Base-by-base conservation (phyloP, 202 grass and related monocot genomes). In the Carex sylvatica region DNA sequence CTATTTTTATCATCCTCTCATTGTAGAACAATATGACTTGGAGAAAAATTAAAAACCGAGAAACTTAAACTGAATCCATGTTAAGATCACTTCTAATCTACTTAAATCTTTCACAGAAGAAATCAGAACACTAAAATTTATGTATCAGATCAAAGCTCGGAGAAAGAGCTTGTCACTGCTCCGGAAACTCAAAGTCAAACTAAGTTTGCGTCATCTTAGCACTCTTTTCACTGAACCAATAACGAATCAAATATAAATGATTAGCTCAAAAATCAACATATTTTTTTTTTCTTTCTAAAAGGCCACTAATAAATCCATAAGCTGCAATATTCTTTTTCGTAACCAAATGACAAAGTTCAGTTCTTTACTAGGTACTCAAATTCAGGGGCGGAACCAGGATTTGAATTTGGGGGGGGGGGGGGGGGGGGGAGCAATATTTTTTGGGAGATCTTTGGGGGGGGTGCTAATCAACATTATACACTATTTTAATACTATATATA, bases 1-100 rank as follows among this genome's bases (percentile, higher is more conserved):
- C 73, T 52, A 58, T 13, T 76, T 75, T 75, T 28, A 56, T 76
- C 72, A 55, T 30, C 30, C 12, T 64, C 35, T 83, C n/a, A 54
- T 84, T 73, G 52, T 68, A 46, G 10, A 54, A 55, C 47, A 55
- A 33, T 24, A 14, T 8, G 20, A 74, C 71, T 52, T 23, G 11
- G 42, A 24, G 44, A 52, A 23, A 51, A 73, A 4, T 42, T 16
- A 23, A 62, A 12, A 12, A 51, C 69, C 36, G 5, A 72, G 42
- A 46, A 49, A 72, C 3, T 72, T 72, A 72, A 66, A 66, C 14
- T 13, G 14, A 66, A 31, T 65, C 62, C 62, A 65, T 64, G 61
- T 30, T 63, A 63, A 63, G 9, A 23, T 63, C 61, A 30, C 61
- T 63, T 44, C 40, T 63, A 28, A 63, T 22, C 61, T 63, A 62